Evolutionary conservation across 75 land plant species (phyloP).

Genomic region (Azolla pinnata): DNA sequence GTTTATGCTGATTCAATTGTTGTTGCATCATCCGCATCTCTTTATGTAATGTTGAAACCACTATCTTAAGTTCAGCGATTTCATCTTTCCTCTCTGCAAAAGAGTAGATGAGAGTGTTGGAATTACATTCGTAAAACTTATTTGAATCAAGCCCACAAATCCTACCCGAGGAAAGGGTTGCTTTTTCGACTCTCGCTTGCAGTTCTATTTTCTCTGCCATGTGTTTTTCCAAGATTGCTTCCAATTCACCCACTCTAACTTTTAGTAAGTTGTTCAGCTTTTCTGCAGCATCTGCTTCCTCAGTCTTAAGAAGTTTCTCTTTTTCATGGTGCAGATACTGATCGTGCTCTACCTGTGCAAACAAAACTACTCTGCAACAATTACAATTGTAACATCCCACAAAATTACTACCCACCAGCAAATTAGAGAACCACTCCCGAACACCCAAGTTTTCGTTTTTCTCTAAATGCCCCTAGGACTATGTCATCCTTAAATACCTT

Average conservation of each 20-base stretch:
- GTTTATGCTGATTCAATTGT: conserved; percentile 65
- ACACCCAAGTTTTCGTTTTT: too few species aligned
- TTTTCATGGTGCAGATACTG: conserved; percentile 47
- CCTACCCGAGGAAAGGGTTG: conserved; percentile 61
- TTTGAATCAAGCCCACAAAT: background rate
- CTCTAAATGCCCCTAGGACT: too few species aligned
- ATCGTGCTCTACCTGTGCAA: conserved; percentile 52
- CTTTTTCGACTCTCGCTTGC: conserved; percentile 69
- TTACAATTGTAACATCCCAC: background rate
- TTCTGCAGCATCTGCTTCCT: conserved; percentile 49
- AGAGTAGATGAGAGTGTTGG: background rate
- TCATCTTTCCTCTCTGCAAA: conserved; percentile 71
- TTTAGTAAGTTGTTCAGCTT: conserved; percentile 37
- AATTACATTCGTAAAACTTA: too few species aligned
- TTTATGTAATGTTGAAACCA: conserved; percentile 72
- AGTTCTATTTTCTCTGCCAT: conserved; percentile 57
- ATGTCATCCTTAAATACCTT: too few species aligned
- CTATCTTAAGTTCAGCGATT: conserved; percentile 65
- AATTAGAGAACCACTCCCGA: too few species aligned
- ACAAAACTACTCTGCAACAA: conserved; percentile 11
- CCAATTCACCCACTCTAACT: conserved; percentile 47
- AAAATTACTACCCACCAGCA: too few species aligned
- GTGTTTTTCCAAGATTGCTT: conserved; percentile 52
- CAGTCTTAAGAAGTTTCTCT: conserved; percentile 51
- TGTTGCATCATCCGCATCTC: conserved; percentile 92